A percentile compares a stretch with the other conserved stretches of the same genome.
Conservation (phyloP, 2,329 filamentous ascomycete species). For the Claviceps paspali region DNA sequence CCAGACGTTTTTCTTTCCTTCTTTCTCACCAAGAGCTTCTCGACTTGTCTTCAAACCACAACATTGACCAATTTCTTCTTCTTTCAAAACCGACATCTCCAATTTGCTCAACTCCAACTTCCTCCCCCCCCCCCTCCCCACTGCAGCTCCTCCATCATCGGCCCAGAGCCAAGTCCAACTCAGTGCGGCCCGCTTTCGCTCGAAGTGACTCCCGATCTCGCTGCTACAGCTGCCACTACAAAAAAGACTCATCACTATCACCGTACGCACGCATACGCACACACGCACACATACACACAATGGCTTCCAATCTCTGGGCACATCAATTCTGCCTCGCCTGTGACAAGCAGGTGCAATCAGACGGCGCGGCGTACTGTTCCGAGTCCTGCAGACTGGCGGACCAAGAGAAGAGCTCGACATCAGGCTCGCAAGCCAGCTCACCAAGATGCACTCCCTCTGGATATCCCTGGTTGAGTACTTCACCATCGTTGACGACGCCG, state of each 20-base stretch:
- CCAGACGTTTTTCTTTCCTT: slow-evolving; percentile 4
- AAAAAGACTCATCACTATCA: too few species aligned
- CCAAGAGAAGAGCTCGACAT: slow-evolving; percentile 54
- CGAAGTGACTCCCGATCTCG: too few species aligned
- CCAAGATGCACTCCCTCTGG: slow-evolving; percentile 35
- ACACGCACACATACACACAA: slow-evolving; percentile 13
- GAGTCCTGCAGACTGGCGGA: slow-evolving; percentile 82
- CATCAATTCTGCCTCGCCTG: slow-evolving; percentile 89
- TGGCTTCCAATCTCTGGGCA: slow-evolving; percentile 56
- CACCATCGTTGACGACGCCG: neutral
- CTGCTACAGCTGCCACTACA: neutral
- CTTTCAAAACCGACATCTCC: neutral
- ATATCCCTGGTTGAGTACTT: slow-evolving; percentile 29
- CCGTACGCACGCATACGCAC: too few species aligned
- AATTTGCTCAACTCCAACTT: too few species aligned
- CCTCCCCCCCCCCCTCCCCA: too few species aligned
- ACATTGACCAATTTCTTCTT: neutral
- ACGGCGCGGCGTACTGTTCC: slow-evolving; percentile 75
- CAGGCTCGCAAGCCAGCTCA: slow-evolving; percentile 43
- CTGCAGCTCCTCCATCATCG: too few species aligned
- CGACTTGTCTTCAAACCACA: neutral
- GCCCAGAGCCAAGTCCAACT: too few species aligned
- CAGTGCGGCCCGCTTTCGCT: too few species aligned
- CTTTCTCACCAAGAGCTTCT: neutral
- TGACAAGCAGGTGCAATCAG: slow-evolving; percentile 62